Base-by-base conservation (phyloP, 495 filamentous ascomycete species). In the Penicillium pancosmium region DNA sequence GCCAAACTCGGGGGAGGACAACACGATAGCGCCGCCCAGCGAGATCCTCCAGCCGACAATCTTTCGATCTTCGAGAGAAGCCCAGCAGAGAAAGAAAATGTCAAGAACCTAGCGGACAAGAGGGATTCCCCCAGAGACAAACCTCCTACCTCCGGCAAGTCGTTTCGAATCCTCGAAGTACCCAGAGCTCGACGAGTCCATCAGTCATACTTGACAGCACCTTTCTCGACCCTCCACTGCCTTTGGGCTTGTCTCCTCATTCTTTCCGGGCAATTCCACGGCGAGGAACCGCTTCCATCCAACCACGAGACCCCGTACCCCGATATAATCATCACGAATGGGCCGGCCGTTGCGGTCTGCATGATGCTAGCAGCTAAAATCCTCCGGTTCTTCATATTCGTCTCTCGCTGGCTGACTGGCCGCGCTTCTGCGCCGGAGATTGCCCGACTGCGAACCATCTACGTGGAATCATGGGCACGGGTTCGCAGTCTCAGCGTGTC, bases 391-490 rank as follows among this genome's bases (percentile, higher is more conserved):
- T 77, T 84, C 50, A 56, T 65, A 11, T 63, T 59, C 35, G 33
- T 56, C 55, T 31, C 40, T 25, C 35, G 52, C 36, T 56, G 34
- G 58, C 16, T 56, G 52, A 52, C 47, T 13, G 27, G 46, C 18
- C 54, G 41, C 50, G 31, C 49, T 33, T 59, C 36, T 5, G 52
- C 33, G 8, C 35, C 56, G 13, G 41, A 23, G 4, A 56, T 71
- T 41, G 79, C 75, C 38, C 81, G 80, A 67, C 84, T 93, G 66
- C 82, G 86, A 44, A 88, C 83, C 7, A 80, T 98, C 19, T 98
- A 93, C 68, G 82, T 97, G 13, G 94, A 98, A 82, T 91, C 86
- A 27, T 98, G 91, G 88, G 95, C 94, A 2, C 82, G 93, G 16
- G 88, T 94, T 4, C 84, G 77, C 55, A 86, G 80, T 10, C 68